These are phyloP conservation scores for Ceratocystis variospora DNA, from an alignment of 2,329 filamentous ascomycete genomes.

Conservation along the genomic window DNA sequence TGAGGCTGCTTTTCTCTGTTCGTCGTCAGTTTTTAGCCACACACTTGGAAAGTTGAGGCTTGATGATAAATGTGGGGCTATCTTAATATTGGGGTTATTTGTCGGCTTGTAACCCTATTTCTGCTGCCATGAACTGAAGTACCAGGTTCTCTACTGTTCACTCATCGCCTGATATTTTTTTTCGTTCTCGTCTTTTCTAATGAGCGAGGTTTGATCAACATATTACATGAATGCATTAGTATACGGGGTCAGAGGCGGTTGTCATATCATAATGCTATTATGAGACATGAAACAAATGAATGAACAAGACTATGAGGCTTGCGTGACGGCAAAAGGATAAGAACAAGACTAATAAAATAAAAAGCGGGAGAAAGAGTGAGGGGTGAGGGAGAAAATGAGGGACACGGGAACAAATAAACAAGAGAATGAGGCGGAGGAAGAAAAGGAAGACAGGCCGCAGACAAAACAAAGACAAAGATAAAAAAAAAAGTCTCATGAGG, in stretches of 20 bases:
- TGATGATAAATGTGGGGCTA: not conserved
- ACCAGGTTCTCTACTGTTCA: too few species aligned
- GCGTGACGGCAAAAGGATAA: not conserved
- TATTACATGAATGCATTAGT: not conserved
- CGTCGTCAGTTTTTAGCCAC: too few species aligned
- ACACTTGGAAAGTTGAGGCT: too few species aligned
- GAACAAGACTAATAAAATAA: not conserved
- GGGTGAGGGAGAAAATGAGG: not conserved
- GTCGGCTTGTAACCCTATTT: too few species aligned
- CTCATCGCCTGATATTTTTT: too few species aligned
- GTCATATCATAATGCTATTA: not conserved
- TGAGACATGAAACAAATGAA: slow-evolving; percentile 1
- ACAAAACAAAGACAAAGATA: not conserved
- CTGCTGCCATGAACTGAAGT: too few species aligned
- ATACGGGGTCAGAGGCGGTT: not conserved
- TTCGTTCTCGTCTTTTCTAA: too few species aligned
- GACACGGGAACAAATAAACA: not conserved
- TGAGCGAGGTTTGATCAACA: not conserved
- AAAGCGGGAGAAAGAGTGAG: not conserved
- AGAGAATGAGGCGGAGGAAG: not conserved
- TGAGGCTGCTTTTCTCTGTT: not conserved
- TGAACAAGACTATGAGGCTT: not conserved
- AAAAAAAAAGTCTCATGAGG: not conserved
- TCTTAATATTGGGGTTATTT: not conserved
- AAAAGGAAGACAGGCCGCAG: not conserved